phyloP scores from a whole-genome alignment of 768 basidiomycete species.

The Leucocoprinus leucothites region DNA sequence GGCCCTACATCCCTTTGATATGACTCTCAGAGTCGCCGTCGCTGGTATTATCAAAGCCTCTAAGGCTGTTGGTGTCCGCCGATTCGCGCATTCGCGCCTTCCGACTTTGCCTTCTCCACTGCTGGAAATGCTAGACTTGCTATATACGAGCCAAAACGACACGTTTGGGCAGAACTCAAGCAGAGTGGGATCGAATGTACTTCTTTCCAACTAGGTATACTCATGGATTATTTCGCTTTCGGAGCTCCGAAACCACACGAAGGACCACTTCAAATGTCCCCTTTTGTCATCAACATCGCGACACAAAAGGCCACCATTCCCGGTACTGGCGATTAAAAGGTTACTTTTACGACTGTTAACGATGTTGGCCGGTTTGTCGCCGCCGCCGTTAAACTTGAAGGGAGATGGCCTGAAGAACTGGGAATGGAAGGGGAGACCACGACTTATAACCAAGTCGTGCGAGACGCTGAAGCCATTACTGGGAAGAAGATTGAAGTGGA shows the following conservation, averaged over 20 bases:
- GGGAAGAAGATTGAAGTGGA: not conserved
- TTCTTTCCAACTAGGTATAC: not conserved
- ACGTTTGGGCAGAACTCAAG: not conserved
- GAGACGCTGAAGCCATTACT: not conserved
- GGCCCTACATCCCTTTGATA: too few species aligned
- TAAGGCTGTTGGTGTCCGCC: not conserved
- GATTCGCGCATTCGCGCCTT: not conserved
- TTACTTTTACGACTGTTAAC: not conserved
- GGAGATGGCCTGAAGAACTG: slow-evolving; percentile 5
- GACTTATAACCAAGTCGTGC: slow-evolving; percentile 1
- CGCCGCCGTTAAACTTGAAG: not conserved
- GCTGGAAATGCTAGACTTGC: not conserved
- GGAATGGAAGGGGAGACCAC: slow-evolving; percentile 7
- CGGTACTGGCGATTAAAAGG: slow-evolving; percentile 2
- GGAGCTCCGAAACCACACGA: not conserved
- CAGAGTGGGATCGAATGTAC: not conserved
- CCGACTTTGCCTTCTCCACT: not conserved
- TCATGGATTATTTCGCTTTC: slow-evolving; percentile 1
- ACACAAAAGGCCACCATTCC: not conserved
- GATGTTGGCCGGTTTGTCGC: slow-evolving; percentile 5
- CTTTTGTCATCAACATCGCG: not conserved
- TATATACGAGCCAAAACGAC: not conserved
- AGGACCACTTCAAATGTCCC: not conserved
- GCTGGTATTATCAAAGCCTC: too few species aligned
- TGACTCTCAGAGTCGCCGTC: too few species aligned